Evolutionary conservation across 139 green algal species (phyloP).

Genomic region (Ostreobium quekettii): DNA sequence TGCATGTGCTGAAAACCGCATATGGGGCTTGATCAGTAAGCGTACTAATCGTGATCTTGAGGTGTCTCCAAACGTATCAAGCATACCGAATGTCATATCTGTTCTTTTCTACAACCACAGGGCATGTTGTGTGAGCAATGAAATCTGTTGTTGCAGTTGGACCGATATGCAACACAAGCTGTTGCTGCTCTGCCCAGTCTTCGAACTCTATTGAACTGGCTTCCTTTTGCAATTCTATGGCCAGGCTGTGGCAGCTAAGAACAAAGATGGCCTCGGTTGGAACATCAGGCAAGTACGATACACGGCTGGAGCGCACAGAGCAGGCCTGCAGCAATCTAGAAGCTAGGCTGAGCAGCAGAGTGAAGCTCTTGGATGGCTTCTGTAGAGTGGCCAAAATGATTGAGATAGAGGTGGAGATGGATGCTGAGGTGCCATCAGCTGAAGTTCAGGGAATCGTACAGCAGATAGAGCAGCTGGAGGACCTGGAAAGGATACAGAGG

Average conservation of each 20-base stretch:
- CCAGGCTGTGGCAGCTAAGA: constrained; percentile 78
- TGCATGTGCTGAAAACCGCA: too few relatives aligned
- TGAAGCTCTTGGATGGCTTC: constrained; percentile 13
- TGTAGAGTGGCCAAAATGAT: constrained; percentile 15
- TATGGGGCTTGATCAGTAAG: too few relatives aligned
- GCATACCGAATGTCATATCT: too few relatives aligned
- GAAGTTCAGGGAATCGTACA: constrained; percentile 7
- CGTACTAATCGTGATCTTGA: too few relatives aligned
- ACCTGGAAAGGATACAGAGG: neutral
- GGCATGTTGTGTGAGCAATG: too few relatives aligned
- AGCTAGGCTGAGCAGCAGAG: neutral
- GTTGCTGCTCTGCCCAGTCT: too few relatives aligned
- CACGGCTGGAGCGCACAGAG: constrained; percentile 49
- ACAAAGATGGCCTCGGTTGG: constrained; percentile 77
- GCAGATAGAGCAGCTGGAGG: neutral
- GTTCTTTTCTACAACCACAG: too few relatives aligned
- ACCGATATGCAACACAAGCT: too few relatives aligned
- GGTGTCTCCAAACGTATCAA: too few relatives aligned
- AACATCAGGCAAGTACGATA: constrained; percentile 34
- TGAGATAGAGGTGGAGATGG: constrained; percentile 18
- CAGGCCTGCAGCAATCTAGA: neutral
- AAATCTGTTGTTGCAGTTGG: too few relatives aligned
- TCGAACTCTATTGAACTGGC: too few relatives aligned
- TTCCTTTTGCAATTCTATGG: neutral
- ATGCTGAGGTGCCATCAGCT: constrained; percentile 5